These are phyloP conservation scores for Maudiozyma saulgeensis DNA, from an alignment of 805 yeast genomes.

Conservation along the genomic window DNA sequence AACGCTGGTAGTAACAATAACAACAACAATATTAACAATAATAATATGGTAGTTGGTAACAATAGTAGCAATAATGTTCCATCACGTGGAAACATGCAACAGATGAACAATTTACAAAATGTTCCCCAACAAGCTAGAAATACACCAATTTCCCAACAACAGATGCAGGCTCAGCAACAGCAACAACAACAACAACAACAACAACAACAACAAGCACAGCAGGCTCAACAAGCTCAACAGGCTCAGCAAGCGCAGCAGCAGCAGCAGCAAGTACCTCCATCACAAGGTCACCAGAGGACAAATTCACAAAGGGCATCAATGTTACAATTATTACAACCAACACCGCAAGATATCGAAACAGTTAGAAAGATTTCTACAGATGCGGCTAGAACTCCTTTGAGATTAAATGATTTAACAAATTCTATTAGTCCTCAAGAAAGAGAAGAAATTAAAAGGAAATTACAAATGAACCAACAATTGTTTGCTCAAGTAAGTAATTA, in stretches of 20 bases:
- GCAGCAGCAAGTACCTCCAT: slow-evolving; percentile 1
- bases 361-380: slow-evolving; percentile 60
- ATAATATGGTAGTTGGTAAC: neutral
- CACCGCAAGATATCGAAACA: slow-evolving; percentile 54
- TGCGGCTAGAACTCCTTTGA: slow-evolving; percentile 56
- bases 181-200: neutral
- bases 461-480: slow-evolving; percentile 40
- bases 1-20: neutral
- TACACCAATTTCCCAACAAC: neutral
- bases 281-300: slow-evolving; percentile 4
- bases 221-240: neutral
- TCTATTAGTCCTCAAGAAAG: slow-evolving; percentile 56
- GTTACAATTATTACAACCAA: slow-evolving; percentile 29
- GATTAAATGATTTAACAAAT: slow-evolving; percentile 56
- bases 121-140: neutral
- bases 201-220: slow-evolving; percentile 7
- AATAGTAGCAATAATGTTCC: neutral
- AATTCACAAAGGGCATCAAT: slow-evolving; percentile 13
- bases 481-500: slow-evolving; percentile 64
- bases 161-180: neutral
- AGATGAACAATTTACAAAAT: neutral
- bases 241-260: slow-evolving; percentile 8
- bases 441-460: slow-evolving; percentile 44
- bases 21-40: neutral
- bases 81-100: neutral